Evolutionary conservation across 208 protist genomes (phyloP), one percentile per base, ranked within the genome.

Genomic region (Trypanosoma conorhini): DNA sequence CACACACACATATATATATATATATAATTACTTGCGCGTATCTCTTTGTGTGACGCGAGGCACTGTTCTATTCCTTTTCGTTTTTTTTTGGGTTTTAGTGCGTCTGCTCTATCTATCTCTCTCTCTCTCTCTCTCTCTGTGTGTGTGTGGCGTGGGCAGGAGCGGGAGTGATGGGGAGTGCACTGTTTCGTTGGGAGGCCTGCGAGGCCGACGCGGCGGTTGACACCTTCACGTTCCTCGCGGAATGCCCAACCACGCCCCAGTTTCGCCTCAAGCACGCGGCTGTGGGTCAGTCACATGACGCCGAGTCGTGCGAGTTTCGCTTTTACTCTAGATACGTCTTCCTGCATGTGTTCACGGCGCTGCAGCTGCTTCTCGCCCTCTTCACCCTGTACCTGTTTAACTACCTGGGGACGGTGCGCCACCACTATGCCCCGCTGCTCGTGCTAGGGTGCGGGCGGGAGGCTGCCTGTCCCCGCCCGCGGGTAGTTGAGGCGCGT

Each of bases 321-420:
- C 35, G 61, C 31, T 52, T 75, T 35, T 75, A 69, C 54, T 75
- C 70, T 52, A 35, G 70, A 28, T 68, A 68, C 30, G 48, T 74
- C 19, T 82, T 82, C 52, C 44, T 82, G 4, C 21, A 72, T 5
- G 50, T 77, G 8, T 77, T 82, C 55, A 74, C 71, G 17, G 71
- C 67, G 26, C 54, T 77, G 13, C 77, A 82, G 30, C 26, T 72
- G 3, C 19, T 77, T 28, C 42, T 77, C 26, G 65, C 38, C 24
- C 46, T 76, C 7, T 69, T 82, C 9, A 82, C 67, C 17, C 52
- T 82, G 24, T 55, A 67, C 22, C 35, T 82, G 40, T 82, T 74
- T 67, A 82, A 82, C 62, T 82, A 82, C 59, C 15, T 82, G 17
- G 55, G 58, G 26, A 74, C 66, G 12, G 26, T 74, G 24, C 75